phyloP scores from a whole-genome alignment of 768 basidiomycete species.

The Leucosporidium yakuticum region DNA sequence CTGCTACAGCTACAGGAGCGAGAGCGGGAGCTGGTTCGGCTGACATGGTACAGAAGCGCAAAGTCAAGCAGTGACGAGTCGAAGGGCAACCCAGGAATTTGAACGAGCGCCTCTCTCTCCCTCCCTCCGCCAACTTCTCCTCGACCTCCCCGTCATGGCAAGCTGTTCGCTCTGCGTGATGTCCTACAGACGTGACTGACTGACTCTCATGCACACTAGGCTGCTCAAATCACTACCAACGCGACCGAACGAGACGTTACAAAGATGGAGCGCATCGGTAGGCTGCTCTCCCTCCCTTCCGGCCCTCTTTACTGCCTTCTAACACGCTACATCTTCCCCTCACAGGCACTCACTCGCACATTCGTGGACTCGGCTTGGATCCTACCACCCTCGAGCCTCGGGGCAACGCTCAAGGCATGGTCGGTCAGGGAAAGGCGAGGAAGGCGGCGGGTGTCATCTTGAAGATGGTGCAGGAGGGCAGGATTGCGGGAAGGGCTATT shows the following conservation, averaged over 20 bases:
- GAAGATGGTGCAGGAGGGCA: slow-evolving; percentile 94
- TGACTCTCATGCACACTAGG: not conserved
- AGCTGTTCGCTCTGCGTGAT: not conserved
- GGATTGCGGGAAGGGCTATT: slow-evolving; percentile 92
- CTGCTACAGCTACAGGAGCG: not conserved
- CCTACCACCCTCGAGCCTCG: slow-evolving; percentile 78
- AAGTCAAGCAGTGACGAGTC: not conserved
- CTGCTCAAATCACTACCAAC: not conserved
- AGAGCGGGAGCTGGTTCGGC: not conserved
- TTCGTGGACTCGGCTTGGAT: slow-evolving; percentile 89
- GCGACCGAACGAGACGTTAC: not conserved
- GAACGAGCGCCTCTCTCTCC: not conserved
- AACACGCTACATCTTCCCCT: not conserved
- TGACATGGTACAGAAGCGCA: not conserved
- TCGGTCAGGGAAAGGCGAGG: slow-evolving; percentile 90
- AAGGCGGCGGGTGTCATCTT: slow-evolving; percentile 97
- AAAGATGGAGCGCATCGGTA: slow-evolving; percentile 1
- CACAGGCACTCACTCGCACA: slow-evolving; percentile 59
- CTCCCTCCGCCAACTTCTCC: not conserved
- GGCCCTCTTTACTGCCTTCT: not conserved
- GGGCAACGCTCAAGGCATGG: slow-evolving; percentile 86
- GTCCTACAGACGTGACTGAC: not conserved
- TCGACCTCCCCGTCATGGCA: not conserved
- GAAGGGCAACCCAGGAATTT: not conserved
- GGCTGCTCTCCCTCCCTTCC: not conserved